These are phyloP conservation scores for Azolla pinnata DNA, from an alignment of 75 land plant species.

Conservation along the genomic window DNA sequence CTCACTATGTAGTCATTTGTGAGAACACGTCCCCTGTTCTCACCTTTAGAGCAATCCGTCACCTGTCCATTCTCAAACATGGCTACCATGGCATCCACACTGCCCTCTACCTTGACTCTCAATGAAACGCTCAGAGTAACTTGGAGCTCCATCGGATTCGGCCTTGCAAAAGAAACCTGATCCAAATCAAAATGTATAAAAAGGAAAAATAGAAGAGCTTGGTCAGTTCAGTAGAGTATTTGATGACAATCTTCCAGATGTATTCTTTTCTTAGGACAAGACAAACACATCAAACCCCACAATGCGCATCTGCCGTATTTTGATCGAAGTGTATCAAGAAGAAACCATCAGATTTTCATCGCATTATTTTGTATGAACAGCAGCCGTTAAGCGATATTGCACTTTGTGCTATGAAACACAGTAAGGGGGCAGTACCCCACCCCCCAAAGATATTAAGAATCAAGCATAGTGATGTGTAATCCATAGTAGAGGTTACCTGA, in stretches of 20 bases:
- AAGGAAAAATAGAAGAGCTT: too few relatives aligned
- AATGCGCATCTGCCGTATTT: too few relatives aligned
- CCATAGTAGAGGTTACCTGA: too few relatives aligned
- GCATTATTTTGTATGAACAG: too few relatives aligned
- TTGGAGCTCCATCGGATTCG: not conserved
- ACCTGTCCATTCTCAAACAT: constrained; percentile 70
- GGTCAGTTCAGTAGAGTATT: not conserved
- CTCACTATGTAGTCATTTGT: constrained; percentile 75
- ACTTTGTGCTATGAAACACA: too few relatives aligned
- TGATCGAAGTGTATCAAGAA: too few relatives aligned
- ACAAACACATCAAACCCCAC: not conserved
- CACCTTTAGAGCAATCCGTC: constrained; percentile 59
- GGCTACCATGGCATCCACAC: constrained; percentile 70
- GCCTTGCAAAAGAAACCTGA: constrained; percentile 3
- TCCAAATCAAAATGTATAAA: too few relatives aligned
- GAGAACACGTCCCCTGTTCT: constrained; percentile 67
- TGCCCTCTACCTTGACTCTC: constrained; percentile 49
- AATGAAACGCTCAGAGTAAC: constrained; percentile 36
- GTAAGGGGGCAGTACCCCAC: too few relatives aligned
- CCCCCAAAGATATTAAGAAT: too few relatives aligned
- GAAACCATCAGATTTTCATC: too few relatives aligned
- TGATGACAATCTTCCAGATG: not conserved
- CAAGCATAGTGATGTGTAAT: too few relatives aligned
- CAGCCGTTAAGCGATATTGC: too few relatives aligned
- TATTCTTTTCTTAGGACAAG: not conserved